phyloP scores from a whole-genome alignment of 2,329 filamentous ascomycete species.

The Gliomastix tumulicola region DNA sequence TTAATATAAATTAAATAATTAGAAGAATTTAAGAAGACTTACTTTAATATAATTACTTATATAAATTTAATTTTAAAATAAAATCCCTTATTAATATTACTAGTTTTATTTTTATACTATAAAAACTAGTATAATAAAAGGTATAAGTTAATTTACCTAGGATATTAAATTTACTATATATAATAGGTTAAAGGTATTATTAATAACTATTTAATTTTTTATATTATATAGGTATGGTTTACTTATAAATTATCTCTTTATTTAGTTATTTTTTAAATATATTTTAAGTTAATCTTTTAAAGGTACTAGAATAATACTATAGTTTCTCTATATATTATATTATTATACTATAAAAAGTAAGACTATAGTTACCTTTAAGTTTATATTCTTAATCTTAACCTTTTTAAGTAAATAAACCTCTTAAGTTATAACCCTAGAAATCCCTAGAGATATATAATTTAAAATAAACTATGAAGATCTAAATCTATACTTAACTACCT shows the following conservation, averaged over 20 bases:
- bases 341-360: slow-evolving; percentile 1
- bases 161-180: too few species aligned
- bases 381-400: slow-evolving; percentile 2
- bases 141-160: too few species aligned
- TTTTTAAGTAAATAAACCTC: slow-evolving; percentile 3
- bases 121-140: too few species aligned
- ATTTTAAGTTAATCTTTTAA: slow-evolving; percentile 2
- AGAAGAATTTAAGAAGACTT: slow-evolving; percentile 1
- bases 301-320: neutral
- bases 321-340: neutral
- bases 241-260: too few species aligned
- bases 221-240: too few species aligned
- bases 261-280: slow-evolving; percentile 2
- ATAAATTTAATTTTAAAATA: slow-evolving; percentile 3
- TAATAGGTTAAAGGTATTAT: too few species aligned
- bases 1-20: neutral
- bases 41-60: slow-evolving; percentile 1
- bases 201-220: too few species aligned
- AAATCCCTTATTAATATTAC: slow-evolving; percentile 1
- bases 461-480: too few species aligned
- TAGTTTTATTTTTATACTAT: too few species aligned
- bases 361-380: slow-evolving; percentile 1
- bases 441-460: too few species aligned
- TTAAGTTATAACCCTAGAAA: slow-evolving; percentile 2
- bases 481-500: neutral